These are phyloP conservation scores for Cladosporium colombiae DNA, from an alignment of 2,329 filamentous ascomycete genomes.

Conservation along the genomic window DNA sequence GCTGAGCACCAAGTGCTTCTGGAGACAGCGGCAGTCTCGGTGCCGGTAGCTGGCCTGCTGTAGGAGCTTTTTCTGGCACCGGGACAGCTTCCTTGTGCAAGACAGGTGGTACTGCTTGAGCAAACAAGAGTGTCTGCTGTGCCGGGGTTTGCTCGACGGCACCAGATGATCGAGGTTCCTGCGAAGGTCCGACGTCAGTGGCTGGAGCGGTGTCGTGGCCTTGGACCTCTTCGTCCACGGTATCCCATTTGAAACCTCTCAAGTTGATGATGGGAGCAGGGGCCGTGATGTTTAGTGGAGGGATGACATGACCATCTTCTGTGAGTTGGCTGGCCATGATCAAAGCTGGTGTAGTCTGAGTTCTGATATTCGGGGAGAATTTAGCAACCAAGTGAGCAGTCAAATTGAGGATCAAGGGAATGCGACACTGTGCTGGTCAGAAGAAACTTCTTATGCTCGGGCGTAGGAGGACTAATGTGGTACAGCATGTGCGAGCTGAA, in stretches of 20 bases:
- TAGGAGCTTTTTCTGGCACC: no score
- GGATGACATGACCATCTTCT: constrained; percentile 19
- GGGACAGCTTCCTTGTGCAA: neutral
- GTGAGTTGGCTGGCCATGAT: constrained; percentile 15
- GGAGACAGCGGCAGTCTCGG: neutral
- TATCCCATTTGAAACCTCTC: constrained; percentile 19
- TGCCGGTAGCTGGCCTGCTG: neutral
- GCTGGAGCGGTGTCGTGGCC: constrained; percentile 1
- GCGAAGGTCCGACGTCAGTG: neutral
- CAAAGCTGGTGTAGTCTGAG: neutral
- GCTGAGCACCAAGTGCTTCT: neutral
- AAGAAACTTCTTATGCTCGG: neutral
- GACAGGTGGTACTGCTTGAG: neutral
- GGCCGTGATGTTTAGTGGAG: constrained; percentile 21
- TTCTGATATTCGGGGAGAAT: neutral
- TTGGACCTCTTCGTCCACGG: constrained; percentile 14
- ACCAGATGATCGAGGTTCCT: neutral
- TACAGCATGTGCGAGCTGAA: neutral
- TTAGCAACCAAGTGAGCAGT: neutral
- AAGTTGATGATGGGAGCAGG: constrained; percentile 21
- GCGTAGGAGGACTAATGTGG: neutral
- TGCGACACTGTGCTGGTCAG: neutral
- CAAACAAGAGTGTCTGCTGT: neutral
- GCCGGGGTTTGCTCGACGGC: neutral
- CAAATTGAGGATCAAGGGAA: neutral